A percentile compares a stretch with the other conserved stretches of the same genome.
These are phyloP conservation scores for Brassica rapa DNA, from an alignment of 345 rosid genomes.

Conservation along the genomic window DNA sequence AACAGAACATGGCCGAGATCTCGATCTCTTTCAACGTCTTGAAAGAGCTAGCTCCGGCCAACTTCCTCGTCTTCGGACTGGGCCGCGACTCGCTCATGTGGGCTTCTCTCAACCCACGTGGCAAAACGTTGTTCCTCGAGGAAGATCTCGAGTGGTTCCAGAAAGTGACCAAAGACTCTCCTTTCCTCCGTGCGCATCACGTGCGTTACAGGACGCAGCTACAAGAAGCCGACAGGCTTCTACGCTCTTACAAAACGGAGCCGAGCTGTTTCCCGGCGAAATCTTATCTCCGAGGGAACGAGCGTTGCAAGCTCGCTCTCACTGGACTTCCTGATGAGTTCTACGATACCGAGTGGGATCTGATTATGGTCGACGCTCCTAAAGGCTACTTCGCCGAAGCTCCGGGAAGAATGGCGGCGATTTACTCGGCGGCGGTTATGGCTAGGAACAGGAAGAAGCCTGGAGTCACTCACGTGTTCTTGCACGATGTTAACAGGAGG, in stretches of 20 bases:
- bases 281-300: constrained; percentile 47
- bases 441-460: constrained; percentile 56
- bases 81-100: constrained; percentile 68
- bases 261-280: constrained; percentile 48
- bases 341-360: constrained; percentile 71
- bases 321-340: constrained; percentile 60
- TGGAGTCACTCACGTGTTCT: constrained; percentile 64
- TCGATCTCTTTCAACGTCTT: constrained; percentile 51
- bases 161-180: constrained; percentile 42
- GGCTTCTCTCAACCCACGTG: constrained; percentile 62
- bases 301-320: constrained; percentile 52
- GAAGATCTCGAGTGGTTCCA: constrained; percentile 66
- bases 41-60: constrained; percentile 46
- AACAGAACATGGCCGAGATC: constrained; percentile 56
- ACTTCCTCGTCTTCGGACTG: constrained; percentile 69
- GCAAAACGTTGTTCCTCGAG: constrained; percentile 64
- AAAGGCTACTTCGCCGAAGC: constrained; percentile 62
- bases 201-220: constrained; percentile 69
- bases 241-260: constrained; percentile 41
- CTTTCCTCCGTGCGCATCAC: constrained; percentile 55
- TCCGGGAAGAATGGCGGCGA: constrained; percentile 69
- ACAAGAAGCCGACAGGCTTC: constrained; percentile 49
- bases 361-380: constrained; percentile 71
- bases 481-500: constrained; percentile 68
- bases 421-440: constrained; percentile 72